Evolutionary conservation across 2,329 filamentous ascomycete species (phyloP), one percentile per base, ranked within the genome.

Genomic region (Fusarium sp.): DNA sequence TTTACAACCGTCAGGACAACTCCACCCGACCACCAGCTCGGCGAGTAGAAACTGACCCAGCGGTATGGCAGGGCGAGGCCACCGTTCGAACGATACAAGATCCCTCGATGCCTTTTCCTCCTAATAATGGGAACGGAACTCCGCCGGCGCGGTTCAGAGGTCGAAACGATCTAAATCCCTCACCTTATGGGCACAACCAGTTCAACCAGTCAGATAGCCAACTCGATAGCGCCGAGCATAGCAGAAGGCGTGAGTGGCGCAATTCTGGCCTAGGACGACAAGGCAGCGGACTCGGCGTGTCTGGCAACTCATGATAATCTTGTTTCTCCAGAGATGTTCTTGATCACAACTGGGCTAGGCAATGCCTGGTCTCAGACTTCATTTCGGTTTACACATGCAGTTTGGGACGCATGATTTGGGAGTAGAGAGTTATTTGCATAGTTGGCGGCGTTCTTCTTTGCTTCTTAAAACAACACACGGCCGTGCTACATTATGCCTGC

Each of bases 31-130:
- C 84, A 32, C 83, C 84, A 63, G 89, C 82, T 76, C 82, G 86
- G 56, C 81, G 92, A 60, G 93, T 97, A 55, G 94, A 98, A 77
- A 93, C 92, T n/a, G 95, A 98, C 77, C 93, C 92, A 7, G 88
- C 92, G 23, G 87, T 92, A 7, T 93, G 91, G 90, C 91, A 93
- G 74, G 92, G 93, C 77, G 94, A 97, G 79, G 91, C 89, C 70
- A 94, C 92, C 50, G 93, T 95, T 42, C 89, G 94, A 50, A 92
- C 94, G 61, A 89, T 97, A 34, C 87, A 89, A 72, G 88, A 90
- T 18, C 83, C 86, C n/a, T 78, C 82, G 14, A 72, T 80, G 49
- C 81, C 83, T 11, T 81, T 80, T 56, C 76, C 76, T 47, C 76
- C 76, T 48, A 78, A 78, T 27, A 58, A 71, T 16, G 75, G 73